Evolutionary conservation across 768 basidiomycete species (phyloP), one percentile per base, ranked within the genome.

Genomic region (Tubosaeta sp.): DNA sequence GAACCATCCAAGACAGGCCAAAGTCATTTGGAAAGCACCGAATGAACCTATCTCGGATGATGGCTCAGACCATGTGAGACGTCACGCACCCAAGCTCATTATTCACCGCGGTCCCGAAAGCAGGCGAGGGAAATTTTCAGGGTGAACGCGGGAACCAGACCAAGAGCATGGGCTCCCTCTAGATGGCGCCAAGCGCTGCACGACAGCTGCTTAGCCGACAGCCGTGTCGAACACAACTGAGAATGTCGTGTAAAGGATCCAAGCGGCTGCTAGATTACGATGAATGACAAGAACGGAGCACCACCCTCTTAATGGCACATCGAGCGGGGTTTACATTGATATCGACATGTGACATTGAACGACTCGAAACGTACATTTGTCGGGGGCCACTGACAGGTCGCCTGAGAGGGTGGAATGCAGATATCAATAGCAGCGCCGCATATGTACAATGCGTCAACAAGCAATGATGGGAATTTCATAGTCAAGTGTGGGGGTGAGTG

Each of bases 381-480:
- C 25, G 4, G 34, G 16, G 25, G 12, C 16, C 31, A 27, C 11
- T 34, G 45, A 46, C 19, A 34, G 26, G 11, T 44, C 27, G 27
- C 25, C 26, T 43, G 25, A 9, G 27, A 43, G 2, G 11, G 37
- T 48, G n/a, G 17, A 38, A 48, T 48, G 47, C n/a, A 31, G 17
- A 22, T 8, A 17, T 29, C 25, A 17, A 27, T 19, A 19, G 47
- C 17, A 50, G 42, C 32, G 42, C 17, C 22, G 34, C 38, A 39
- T 19, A 11, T 32, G 34, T 38, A 33, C 29, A 46, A 11, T 32
- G 11, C 17, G 43, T 45, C 56, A 39, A 42, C 6, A 11, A 46
- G 22, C 6, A 29, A 29, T 4, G 14, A 29, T 58, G 56, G 51
- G 41, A 54, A 58, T 38, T 49, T 39, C 19, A 34, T 25, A 6